These are phyloP conservation scores for Kwoniella sp. DNA, from an alignment of 768 basidiomycete species.

Conservation along the genomic window DNA sequence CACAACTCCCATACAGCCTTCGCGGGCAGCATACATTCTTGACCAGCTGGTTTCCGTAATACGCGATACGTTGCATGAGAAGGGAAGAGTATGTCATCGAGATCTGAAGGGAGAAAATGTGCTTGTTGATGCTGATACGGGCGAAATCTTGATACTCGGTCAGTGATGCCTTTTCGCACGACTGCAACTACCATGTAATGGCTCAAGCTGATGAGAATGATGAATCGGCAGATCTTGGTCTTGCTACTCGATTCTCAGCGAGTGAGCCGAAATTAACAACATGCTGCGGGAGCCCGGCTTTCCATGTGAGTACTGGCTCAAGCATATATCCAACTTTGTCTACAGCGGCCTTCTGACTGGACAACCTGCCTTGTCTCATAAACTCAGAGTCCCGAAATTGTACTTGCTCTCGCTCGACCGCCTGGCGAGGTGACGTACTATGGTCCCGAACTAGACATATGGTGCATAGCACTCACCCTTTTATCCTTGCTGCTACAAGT, in stretches of 20 bases:
- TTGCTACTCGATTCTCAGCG: conserved; percentile 57
- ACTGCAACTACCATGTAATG: background rate
- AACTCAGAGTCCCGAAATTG: conserved; percentile 58
- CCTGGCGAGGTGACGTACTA: conserved; percentile 56
- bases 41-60: conserved; percentile 57
- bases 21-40: conserved; percentile 53
- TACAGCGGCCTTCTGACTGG: no score
- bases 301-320: conserved; percentile 48
- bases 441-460: conserved; percentile 59
- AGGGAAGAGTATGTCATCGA: conserved; percentile 52
- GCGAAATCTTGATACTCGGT: conserved; percentile 57
- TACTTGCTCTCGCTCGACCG: conserved; percentile 54
- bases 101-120: conserved; percentile 56
- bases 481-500: conserved; percentile 54
- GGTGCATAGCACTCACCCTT: conserved; percentile 58
- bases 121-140: conserved; percentile 45
- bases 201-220: conserved; percentile 4
- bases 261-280: conserved; percentile 58
- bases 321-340: no score
- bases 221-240: conserved; percentile 54
- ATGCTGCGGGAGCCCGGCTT: conserved; percentile 57
- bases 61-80: conserved; percentile 54
- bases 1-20: conserved; percentile 34
- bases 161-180: conserved; percentile 2
- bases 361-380: no score